These are phyloP conservation scores for Amanita thiersii DNA, from an alignment of 768 basidiomycete species.

Conservation along the genomic window DNA sequence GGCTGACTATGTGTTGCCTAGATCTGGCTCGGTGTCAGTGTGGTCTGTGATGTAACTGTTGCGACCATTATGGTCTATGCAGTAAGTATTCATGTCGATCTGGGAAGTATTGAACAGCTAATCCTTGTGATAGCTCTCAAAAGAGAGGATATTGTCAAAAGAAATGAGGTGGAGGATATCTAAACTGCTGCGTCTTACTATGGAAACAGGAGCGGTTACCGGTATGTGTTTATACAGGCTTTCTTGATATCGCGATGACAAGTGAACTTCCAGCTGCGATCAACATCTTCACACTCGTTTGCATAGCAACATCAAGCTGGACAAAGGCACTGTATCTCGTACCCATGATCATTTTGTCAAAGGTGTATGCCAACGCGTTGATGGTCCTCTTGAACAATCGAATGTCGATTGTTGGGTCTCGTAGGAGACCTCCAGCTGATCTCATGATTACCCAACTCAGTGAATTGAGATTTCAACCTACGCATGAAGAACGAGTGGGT, in stretches of 20 bases:
- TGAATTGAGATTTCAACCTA: too few species aligned
- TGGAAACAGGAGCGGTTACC: slow-evolving; percentile 26
- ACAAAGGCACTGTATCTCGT: slow-evolving; percentile 20
- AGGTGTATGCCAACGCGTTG: slow-evolving; percentile 25
- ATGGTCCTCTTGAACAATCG: slow-evolving; percentile 24
- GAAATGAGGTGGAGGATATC: too few species aligned
- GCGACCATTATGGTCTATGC: slow-evolving; percentile 23
- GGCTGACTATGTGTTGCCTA: too few species aligned
- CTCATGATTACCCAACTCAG: neutral
- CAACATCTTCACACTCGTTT: slow-evolving; percentile 19
- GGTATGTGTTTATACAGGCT: slow-evolving; percentile 15
- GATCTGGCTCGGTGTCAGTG: slow-evolving; percentile 22
- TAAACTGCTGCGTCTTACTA: slow-evolving; percentile 21
- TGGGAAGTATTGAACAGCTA: neutral
- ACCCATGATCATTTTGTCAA: slow-evolving; percentile 23
- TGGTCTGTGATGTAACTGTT: slow-evolving; percentile 22
- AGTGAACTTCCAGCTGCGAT: slow-evolving; percentile 21
- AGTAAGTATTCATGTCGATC: slow-evolving; percentile 13
- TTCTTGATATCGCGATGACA: too few species aligned
- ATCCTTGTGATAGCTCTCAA: slow-evolving; percentile 11
- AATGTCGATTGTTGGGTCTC: slow-evolving; percentile 15
- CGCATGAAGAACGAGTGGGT: too few species aligned
- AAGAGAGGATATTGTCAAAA: slow-evolving; percentile 18
- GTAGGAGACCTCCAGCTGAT: neutral
- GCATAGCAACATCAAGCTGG: slow-evolving; percentile 19